Evolutionary conservation across 345 rosid genomes (phyloP).

Genomic region (Psidium guajava): DNA sequence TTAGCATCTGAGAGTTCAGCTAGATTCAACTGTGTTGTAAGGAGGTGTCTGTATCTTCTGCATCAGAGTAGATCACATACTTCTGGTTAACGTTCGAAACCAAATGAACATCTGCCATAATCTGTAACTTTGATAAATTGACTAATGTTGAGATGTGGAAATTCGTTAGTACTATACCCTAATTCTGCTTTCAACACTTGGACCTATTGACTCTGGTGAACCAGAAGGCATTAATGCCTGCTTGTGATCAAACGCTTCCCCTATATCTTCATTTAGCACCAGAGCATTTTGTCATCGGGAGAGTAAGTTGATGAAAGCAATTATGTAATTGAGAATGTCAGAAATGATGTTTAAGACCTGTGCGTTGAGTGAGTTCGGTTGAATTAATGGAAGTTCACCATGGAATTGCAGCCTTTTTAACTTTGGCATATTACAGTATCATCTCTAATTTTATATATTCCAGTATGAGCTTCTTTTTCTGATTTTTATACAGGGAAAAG

Average conservation of each 20-base stretch:
- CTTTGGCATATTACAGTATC: not conserved
- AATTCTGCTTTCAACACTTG: not conserved
- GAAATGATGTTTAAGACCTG: too few relatives aligned
- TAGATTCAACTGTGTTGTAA: not conserved
- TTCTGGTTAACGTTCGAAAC: not conserved
- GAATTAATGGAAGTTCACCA: not conserved
- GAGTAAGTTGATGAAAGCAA: not conserved
- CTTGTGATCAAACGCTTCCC: not conserved
- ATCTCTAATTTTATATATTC: not conserved
- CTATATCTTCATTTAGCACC: not conserved
- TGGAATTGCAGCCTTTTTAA: not conserved
- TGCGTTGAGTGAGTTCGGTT: too few relatives aligned
- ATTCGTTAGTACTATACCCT: not conserved
- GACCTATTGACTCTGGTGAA: not conserved
- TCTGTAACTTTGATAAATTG: not conserved
- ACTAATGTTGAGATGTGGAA: not conserved
- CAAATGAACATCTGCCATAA: not conserved
- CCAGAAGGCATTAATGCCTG: not conserved
- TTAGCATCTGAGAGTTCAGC: accelerated
- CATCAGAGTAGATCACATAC: not conserved
- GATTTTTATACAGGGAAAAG: not conserved
- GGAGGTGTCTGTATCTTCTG: not conserved
- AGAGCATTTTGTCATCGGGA: not conserved
- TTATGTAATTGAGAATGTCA: not conserved
- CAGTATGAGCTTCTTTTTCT: not conserved